Base-by-base conservation (phyloP, 1,284 basidiomycete species). In the Apiotrichum sp. region DNA sequence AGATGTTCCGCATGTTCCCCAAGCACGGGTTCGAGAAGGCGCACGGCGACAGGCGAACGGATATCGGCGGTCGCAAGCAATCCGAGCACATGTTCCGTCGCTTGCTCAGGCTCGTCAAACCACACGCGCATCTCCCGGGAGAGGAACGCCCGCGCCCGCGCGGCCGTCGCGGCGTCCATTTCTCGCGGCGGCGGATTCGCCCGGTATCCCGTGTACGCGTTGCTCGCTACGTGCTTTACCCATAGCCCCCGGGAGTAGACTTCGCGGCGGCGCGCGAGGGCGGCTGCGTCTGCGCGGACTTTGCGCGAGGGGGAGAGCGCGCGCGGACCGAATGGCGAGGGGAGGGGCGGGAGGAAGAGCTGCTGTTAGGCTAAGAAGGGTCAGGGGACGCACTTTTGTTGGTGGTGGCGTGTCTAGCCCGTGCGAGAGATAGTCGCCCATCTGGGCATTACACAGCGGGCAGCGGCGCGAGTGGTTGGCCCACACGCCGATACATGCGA, bases 161-260 rank as follows among this genome's bases (percentile, higher is more conserved):
- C 33, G 0, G 45, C 50, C 6, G n/a, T 52, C 41, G 47, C 55
- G 36, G 46, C 47, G 41, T 56, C 55, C 45, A 49, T 16, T 67
- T 89, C 87, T 2, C 84, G 74, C 1, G 90, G 89, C 0, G 84
- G 85, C 6, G 89, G 89, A 65, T 84, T 88, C 16, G 89, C 87
- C 10, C 84, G 83, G 72, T 87, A 93, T 48, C 86, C 83, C 3
- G 90, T 92, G 66, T 82, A 85, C 0, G 82, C 72, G 68, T 93
- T 95, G 16, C 88, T 88, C 4, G 88, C 89, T 53, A 93, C 83
- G 68, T 95, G 90, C 88, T 91, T 92, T 6, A 85, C 88, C 65
- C 86, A 93, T 1, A 91, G 72, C 57, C 82, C 77, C 62, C 88
- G 82, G 43, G 82, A 78, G 71, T 93, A 93, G 31, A 93, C 70